These are phyloP conservation scores for Lepidium didymum DNA, from an alignment of 345 rosid species.

Conservation along the genomic window DNA sequence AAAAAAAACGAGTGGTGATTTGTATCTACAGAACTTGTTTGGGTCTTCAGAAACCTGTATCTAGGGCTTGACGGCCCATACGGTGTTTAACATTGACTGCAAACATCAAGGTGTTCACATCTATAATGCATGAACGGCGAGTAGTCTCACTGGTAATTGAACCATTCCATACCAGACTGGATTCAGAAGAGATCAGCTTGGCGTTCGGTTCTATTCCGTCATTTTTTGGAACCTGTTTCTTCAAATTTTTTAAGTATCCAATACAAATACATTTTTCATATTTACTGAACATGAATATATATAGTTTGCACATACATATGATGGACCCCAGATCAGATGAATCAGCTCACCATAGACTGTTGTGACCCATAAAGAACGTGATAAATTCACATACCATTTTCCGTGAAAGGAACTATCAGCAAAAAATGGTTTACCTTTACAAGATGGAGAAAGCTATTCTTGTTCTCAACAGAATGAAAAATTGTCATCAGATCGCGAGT, in stretches of 20 bases:
- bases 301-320: not conserved
- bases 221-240: no score
- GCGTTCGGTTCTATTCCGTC: no score
- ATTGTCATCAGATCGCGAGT: conserved; percentile 46
- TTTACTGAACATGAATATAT: not conserved
- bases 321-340: not conserved
- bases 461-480: not conserved
- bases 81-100: not conserved
- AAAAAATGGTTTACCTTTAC: not conserved
- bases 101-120: not conserved
- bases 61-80: not conserved
- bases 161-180: no score
- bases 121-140: not conserved
- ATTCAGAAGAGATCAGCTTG: no score
- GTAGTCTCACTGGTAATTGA: not conserved
- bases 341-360: not conserved
- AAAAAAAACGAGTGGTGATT: no score
- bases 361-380: not conserved
- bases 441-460: not conserved
- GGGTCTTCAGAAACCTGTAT: no score
- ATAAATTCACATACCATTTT: not conserved
- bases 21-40: no score
- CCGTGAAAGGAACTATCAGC: not conserved
- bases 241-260: no score
- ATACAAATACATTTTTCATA: no score